A percentile compares a stretch with the other conserved stretches of the same genome.
These are phyloP conservation scores for Zymoseptoria tritici DNA, from an alignment of 2,329 filamentous ascomycete genomes.

Conservation along the genomic window DNA sequence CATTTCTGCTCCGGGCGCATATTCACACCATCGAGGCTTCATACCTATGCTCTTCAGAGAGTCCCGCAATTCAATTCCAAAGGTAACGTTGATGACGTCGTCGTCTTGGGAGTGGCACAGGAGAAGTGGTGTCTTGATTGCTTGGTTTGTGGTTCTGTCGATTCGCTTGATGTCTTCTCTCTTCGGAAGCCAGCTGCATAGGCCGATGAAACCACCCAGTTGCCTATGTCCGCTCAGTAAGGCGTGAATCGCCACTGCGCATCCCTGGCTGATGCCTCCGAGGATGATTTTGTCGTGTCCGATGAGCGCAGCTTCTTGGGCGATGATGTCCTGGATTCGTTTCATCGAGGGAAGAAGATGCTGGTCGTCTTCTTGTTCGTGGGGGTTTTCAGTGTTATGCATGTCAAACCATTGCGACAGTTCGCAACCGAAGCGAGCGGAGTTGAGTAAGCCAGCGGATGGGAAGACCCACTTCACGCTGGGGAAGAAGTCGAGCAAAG, in stretches of 20 bases:
- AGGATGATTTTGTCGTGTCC: constrained; percentile 15
- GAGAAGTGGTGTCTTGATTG: constrained; percentile 14
- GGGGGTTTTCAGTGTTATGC: constrained; percentile 24
- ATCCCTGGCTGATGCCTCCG: constrained; percentile 21
- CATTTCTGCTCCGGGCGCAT: constrained; percentile 5
- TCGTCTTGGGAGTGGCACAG: constrained; percentile 15
- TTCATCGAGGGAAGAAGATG: constrained; percentile 5
- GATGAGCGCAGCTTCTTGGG: constrained; percentile 11
- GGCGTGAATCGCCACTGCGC: constrained; percentile 15
- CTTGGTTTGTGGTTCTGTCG: background rate
- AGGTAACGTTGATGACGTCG: constrained; percentile 12
- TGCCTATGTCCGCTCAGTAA: constrained; percentile 8
- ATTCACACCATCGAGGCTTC: constrained; percentile 13
- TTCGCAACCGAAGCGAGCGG: constrained; percentile 19
- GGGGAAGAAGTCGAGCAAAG: constrained; percentile 29
- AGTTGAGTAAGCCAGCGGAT: constrained; percentile 11
- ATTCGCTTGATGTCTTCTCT: constrained; percentile 1
- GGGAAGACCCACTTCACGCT: constrained; percentile 34
- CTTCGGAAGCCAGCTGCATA: constrained; percentile 17
- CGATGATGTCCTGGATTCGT: constrained; percentile 8
- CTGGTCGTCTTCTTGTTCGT: constrained; percentile 19
- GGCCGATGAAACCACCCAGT: constrained; percentile 17
- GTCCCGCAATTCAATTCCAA: constrained; percentile 13
- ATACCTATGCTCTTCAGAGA: constrained; percentile 7
- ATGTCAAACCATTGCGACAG: constrained; percentile 37